A percentile compares a stretch with the other conserved stretches of the same genome.
phyloP scores from a whole-genome alignment of 31 red algal species.

The Bonnemaisonia californica region DNA sequence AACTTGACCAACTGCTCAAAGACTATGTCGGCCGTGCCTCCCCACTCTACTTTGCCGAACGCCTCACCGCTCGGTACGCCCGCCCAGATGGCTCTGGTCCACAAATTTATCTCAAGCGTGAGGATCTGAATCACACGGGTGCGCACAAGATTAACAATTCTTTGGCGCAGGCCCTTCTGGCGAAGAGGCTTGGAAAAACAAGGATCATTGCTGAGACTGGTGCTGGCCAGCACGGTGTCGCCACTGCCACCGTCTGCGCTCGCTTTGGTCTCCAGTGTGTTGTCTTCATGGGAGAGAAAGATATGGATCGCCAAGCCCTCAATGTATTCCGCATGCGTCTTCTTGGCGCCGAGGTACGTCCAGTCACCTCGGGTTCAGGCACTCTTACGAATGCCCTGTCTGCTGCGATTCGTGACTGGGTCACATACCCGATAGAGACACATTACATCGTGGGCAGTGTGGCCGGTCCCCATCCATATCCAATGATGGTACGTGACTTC shows the following conservation, averaged over 20 bases:
- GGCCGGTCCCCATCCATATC: conserved; percentile 97
- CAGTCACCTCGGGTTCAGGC: conserved; percentile 85
- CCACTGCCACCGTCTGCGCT: conserved; percentile 99
- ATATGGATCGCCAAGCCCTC: conserved; percentile 98
- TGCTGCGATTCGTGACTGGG: conserved; percentile 99
- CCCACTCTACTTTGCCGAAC: conserved; percentile 98
- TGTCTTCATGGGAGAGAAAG: conserved; percentile 97
- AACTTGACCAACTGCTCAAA: conserved; percentile 72
- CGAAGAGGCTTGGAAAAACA: conserved; percentile 88
- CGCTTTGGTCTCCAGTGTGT: conserved; percentile 97
- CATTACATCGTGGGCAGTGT: conserved; percentile 99
- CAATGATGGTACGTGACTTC: conserved; percentile 97
- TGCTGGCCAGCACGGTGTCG: conserved; percentile 99
- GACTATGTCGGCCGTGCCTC: conserved; percentile 95
- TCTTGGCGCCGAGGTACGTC: conserved; percentile 92
- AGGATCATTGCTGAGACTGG: conserved; percentile 99
- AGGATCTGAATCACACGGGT: conserved; percentile 98
- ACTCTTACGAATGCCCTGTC: conserved; percentile 96
- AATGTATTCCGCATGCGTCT: conserved; percentile 99
- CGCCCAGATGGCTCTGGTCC: conserved; percentile 87
- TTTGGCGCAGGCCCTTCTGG: conserved; percentile 89
- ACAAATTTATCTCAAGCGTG: conserved; percentile 94
- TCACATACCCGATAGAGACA: conserved; percentile 89
- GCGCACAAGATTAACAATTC: conserved; percentile 99
- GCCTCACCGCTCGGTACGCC: conserved; percentile 82